phyloP scores from a whole-genome alignment of 352 stramenopile genomes.

The Phytophthora sp. region DNA sequence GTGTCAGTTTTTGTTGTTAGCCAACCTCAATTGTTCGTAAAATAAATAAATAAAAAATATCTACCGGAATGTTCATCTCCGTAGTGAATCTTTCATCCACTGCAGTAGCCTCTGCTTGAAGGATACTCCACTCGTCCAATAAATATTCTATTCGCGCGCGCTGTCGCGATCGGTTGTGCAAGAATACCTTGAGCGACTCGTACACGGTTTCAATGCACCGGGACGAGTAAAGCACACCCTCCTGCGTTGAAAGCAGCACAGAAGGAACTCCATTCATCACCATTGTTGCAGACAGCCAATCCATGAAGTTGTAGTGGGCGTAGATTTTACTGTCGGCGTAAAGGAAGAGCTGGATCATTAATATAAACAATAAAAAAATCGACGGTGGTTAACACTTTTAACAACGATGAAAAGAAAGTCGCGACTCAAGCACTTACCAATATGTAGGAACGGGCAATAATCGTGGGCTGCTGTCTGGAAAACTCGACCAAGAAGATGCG shows the following conservation, averaged over 20 bases:
- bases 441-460: slow-evolving; percentile 82
- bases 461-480: slow-evolving; percentile 67
- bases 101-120: slow-evolving; percentile 72
- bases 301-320: slow-evolving; percentile 83
- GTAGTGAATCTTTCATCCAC: slow-evolving; percentile 84
- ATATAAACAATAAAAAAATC: slow-evolving; percentile 6
- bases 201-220: slow-evolving; percentile 84
- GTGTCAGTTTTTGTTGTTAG: slow-evolving; percentile 2
- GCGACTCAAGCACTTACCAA: slow-evolving; percentile 51
- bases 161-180: slow-evolving; percentile 85
- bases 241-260: slow-evolving; percentile 84
- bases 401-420: background rate
- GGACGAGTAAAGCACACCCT: slow-evolving; percentile 79
- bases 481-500: slow-evolving; percentile 81
- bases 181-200: slow-evolving; percentile 81
- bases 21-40: background rate
- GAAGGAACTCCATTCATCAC: slow-evolving; percentile 81
- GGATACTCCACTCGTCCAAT: slow-evolving; percentile 79
- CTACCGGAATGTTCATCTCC: slow-evolving; percentile 85
- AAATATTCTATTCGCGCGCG: slow-evolving; percentile 81
- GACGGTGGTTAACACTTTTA: background rate
- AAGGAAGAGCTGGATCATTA: slow-evolving; percentile 71
- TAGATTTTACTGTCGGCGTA: slow-evolving; percentile 90
- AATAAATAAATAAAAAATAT: background rate
- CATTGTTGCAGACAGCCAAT: slow-evolving; percentile 85